phyloP scores from a whole-genome alignment of 2,329 filamentous ascomycete genomes.

The Neofusicoccum parvum region DNA sequence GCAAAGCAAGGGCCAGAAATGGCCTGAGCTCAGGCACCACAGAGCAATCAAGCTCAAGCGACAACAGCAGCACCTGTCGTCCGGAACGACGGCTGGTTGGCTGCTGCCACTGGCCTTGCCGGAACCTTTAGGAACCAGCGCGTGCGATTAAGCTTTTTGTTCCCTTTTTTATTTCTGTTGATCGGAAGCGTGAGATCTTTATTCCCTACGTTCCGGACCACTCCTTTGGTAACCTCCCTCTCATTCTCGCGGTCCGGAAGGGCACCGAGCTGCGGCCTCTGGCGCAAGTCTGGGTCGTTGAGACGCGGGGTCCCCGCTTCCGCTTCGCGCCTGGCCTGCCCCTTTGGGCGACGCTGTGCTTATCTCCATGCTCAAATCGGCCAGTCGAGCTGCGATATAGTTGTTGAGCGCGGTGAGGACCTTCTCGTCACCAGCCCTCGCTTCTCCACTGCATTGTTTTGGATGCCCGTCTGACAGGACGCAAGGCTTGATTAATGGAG shows the following conservation, averaged over 20 bases:
- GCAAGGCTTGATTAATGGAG: neutral
- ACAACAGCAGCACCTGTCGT: neutral
- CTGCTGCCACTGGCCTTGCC: neutral
- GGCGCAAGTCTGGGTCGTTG: neutral
- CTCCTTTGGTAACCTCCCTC: neutral
- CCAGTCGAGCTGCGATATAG: neutral
- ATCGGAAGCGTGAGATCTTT: neutral
- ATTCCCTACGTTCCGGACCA: neutral
- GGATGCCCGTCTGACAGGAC: neutral
- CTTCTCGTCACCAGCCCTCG: neutral
- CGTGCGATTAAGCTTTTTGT: constrained; percentile 7
- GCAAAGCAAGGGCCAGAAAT: neutral
- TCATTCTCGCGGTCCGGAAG: neutral
- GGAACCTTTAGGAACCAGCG: neutral
- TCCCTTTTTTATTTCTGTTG: neutral
- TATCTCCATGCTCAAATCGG: neutral
- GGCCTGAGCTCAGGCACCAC: neutral
- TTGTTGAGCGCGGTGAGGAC: neutral
- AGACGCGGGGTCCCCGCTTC: constrained; percentile 9
- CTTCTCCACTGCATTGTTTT: neutral
- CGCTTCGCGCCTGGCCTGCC: neutral
- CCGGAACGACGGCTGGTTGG: neutral
- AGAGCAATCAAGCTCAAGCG: neutral
- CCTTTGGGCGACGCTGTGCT: neutral
- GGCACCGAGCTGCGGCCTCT: neutral